phyloP scores from a whole-genome alignment of 306 rosid species.

The Vigna mungo region DNA sequence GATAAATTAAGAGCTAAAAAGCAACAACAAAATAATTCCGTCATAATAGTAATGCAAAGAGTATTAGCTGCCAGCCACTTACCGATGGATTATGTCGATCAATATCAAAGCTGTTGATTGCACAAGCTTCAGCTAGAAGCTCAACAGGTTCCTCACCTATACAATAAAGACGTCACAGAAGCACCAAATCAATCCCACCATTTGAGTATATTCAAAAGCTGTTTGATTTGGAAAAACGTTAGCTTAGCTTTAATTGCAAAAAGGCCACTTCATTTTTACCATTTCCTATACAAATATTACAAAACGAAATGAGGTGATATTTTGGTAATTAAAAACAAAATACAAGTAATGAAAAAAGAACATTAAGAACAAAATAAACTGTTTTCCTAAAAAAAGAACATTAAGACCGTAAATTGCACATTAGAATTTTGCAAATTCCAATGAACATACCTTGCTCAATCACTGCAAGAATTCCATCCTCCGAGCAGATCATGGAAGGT shows the following conservation, averaged over 20 bases:
- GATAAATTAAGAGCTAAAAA: neutral
- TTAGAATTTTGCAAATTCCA: constrained; percentile 30
- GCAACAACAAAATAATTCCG: neutral
- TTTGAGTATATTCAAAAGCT: neutral
- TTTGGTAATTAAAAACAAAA: neutral
- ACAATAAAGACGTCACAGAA: constrained; percentile 18
- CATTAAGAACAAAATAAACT: neutral
- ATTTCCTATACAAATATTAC: neutral
- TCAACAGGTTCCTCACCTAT: constrained; percentile 80
- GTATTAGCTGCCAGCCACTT: constrained; percentile 46
- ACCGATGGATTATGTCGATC: constrained; percentile 82
- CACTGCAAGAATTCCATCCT: constrained; percentile 87
- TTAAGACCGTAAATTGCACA: constrained; percentile 12
- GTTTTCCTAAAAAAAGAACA: neutral
- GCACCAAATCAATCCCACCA: constrained; percentile 33
- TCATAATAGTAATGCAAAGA: constrained; percentile 19
- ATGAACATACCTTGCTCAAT: constrained; percentile 75
- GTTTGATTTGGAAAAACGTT: neutral
- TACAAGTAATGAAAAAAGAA: neutral
- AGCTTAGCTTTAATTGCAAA: neutral
- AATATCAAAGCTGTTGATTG: constrained; percentile 92
- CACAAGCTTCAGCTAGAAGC: constrained; percentile 91
- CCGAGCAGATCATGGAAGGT: constrained; percentile 90
- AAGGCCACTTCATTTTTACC: neutral
- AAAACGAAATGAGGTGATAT: neutral